Conservation (phyloP, 352 stramenopile species). For the Globisporangium okanoganense region DNA sequence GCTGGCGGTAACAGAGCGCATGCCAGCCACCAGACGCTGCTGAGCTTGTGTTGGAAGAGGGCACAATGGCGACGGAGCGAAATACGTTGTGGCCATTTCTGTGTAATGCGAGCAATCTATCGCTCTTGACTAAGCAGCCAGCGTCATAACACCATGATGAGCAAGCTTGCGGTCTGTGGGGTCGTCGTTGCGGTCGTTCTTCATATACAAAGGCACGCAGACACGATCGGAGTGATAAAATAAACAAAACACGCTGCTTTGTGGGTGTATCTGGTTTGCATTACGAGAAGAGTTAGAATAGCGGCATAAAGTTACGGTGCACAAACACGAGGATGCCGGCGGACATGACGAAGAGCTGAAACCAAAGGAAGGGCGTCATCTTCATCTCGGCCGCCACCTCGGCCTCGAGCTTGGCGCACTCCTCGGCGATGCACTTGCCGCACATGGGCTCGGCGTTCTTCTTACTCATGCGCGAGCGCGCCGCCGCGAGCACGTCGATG, state of each 20-base stretch:
- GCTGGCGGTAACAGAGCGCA: too few species aligned
- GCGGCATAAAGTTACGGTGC: constrained; percentile 61
- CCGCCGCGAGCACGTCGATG: constrained; percentile 33
- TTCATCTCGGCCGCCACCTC: constrained; percentile 34
- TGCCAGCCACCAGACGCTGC: too few species aligned
- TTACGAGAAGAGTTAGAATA: constrained; percentile 28
- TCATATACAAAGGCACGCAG: not conserved
- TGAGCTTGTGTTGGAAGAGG: too few species aligned
- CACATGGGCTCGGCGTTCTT: constrained; percentile 32
- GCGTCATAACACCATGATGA: too few species aligned
- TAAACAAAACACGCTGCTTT: not conserved
- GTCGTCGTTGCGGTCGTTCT: not conserved
- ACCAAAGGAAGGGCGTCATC: constrained; percentile 70
- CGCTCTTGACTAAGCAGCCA: too few species aligned
- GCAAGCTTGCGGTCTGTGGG: too few species aligned
- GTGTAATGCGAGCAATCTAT: too few species aligned
- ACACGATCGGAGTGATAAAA: not conserved
- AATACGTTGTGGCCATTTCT: too few species aligned
- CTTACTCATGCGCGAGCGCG: constrained; percentile 17
- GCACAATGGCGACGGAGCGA: too few species aligned
- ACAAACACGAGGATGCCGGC: constrained; percentile 57
- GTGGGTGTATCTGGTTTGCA: not conserved
- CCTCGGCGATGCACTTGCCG: constrained; percentile 30
- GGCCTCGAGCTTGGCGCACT: constrained; percentile 14
- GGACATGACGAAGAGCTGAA: constrained; percentile 59